Percentiles rank a stretch among this genome's conserved stretches.
These are phyloP conservation scores for Phytophthora quininea DNA, from an alignment of 352 stramenopile genomes.

Conservation along the genomic window DNA sequence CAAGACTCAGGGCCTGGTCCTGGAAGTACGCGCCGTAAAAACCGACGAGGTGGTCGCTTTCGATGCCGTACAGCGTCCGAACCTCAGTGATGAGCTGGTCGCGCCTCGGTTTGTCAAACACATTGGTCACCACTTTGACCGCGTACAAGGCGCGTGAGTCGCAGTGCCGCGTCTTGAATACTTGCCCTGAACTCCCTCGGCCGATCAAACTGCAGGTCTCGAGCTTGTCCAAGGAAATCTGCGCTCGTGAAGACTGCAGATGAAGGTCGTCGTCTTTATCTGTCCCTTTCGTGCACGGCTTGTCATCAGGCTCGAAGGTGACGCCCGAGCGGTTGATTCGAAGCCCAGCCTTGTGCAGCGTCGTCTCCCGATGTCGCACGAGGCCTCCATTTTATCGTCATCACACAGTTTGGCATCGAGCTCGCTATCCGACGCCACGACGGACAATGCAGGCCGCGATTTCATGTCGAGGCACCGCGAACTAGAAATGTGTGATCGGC, in stretches of 20 bases:
- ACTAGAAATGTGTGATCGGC: background rate
- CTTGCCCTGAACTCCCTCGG: conserved; percentile 66
- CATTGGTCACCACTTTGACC: conserved; percentile 77
- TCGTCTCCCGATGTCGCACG: conserved; percentile 82
- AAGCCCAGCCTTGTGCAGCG: conserved; percentile 65
- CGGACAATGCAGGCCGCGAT: conserved; percentile 20
- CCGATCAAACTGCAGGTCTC: conserved; percentile 59
- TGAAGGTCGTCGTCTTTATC: conserved; percentile 20
- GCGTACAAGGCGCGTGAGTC: conserved; percentile 50
- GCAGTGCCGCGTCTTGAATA: conserved; percentile 59
- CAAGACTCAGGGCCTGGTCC: conserved; percentile 70
- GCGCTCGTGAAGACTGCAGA: conserved; percentile 20
- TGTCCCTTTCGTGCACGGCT: conserved; percentile 24
- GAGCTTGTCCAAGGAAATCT: conserved; percentile 60
- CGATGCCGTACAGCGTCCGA: conserved; percentile 73
- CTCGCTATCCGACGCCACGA: conserved; percentile 20
- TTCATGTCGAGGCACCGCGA: conserved; percentile 16
- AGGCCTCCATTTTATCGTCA: conserved; percentile 51
- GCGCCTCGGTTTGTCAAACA: conserved; percentile 78
- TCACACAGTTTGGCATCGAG: conserved; percentile 24
- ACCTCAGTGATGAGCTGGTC: conserved; percentile 84
- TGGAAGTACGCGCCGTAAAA: conserved; percentile 81
- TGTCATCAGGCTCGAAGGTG: conserved; percentile 43
- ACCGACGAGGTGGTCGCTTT: conserved; percentile 65
- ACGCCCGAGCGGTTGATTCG: conserved; percentile 73